These are phyloP conservation scores for Podila minutissima DNA, from an alignment of 192 early-diverging fungal genomes.

Conservation along the genomic window DNA sequence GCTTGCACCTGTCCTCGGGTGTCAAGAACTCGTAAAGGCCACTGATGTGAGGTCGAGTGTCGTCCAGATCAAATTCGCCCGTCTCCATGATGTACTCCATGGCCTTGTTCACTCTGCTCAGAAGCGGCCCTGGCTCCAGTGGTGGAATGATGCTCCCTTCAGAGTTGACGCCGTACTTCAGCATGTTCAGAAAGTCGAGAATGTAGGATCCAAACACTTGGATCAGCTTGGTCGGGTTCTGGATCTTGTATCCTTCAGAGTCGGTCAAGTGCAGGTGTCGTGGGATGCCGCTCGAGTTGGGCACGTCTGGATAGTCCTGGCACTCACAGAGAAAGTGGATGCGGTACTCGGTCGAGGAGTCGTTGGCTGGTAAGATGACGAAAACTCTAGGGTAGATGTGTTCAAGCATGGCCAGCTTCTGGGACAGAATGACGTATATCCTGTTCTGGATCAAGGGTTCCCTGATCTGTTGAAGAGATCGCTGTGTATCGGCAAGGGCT, in stretches of 20 bases:
- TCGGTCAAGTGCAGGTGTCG: slow-evolving; percentile 15
- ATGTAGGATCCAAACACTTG: slow-evolving; percentile 11
- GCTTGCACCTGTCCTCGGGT: background rate
- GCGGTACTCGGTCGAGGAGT: slow-evolving; percentile 5
- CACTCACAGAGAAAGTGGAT: slow-evolving; percentile 28
- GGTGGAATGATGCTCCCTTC: slow-evolving; percentile 5
- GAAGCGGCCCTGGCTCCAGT: slow-evolving; percentile 1
- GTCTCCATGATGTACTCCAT: slow-evolving; percentile 16
- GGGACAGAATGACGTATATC: slow-evolving; percentile 5
- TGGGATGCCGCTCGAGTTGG: slow-evolving; percentile 1
- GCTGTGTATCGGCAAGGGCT: slow-evolving; percentile 8
- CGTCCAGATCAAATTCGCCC: background rate
- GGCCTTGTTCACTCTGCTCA: slow-evolving; percentile 8
- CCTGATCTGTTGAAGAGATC: slow-evolving; percentile 2
- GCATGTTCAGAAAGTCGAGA: slow-evolving; percentile 18
- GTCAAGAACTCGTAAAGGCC: slow-evolving; percentile 5
- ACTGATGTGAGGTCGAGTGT: background rate
- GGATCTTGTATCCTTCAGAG: slow-evolving; percentile 18
- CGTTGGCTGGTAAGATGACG: slow-evolving; percentile 12
- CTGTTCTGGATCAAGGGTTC: slow-evolving; percentile 9
- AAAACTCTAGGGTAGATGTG: slow-evolving; percentile 9
- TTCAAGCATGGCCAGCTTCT: slow-evolving; percentile 6
- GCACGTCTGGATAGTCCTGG: background rate
- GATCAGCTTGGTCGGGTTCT: slow-evolving; percentile 4
- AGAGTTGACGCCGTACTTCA: slow-evolving; percentile 22